Percentiles rank a stretch among this genome's conserved stretches.
phyloP scores from a whole-genome alignment of 371 early-diverging fungal species.

The Choanephora cucurbitarum region DNA sequence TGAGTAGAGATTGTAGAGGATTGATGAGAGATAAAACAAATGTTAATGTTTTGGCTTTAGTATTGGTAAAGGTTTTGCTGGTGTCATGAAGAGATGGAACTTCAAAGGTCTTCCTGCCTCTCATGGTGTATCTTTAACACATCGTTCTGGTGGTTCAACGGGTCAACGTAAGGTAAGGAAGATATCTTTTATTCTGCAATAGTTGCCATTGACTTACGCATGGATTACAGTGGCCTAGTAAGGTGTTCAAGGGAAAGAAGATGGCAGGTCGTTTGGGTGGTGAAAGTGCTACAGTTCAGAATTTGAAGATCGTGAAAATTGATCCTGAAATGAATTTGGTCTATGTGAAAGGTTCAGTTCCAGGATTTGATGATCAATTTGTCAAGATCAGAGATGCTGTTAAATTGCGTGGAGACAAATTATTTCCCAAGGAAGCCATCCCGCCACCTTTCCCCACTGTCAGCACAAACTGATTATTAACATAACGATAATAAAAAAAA shows the following conservation, averaged over 20 bases:
- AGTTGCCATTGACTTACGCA: too few relatives aligned
- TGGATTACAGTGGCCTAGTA: conserved; percentile 88
- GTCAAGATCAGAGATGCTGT: conserved; percentile 88
- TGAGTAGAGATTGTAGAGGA: conserved; percentile 40
- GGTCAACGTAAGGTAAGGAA: conserved; percentile 79
- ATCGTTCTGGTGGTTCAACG: conserved; percentile 94
- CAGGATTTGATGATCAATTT: conserved; percentile 85
- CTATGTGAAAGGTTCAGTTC: conserved; percentile 91
- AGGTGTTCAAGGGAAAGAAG: conserved; percentile 95
- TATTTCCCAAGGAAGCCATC: conserved; percentile 67
- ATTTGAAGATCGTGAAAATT: conserved; percentile 85
- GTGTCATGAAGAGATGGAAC: conserved; percentile 97
- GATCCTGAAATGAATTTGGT: conserved; percentile 83
- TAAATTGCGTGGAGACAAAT: conserved; percentile 69
- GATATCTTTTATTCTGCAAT: background rate
- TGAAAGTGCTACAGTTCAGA: conserved; percentile 79
- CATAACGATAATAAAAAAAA: conserved; percentile 3
- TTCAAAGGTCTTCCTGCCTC: conserved; percentile 92
- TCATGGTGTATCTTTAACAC: conserved; percentile 92
- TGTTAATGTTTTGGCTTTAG: conserved; percentile 36
- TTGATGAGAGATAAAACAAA: too few relatives aligned
- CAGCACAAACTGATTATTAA: conserved; percentile 16
- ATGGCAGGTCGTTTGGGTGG: conserved; percentile 98
- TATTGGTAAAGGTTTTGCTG: conserved; percentile 95
- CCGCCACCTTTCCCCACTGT: conserved; percentile 81